Evolutionary conservation across 805 yeast genomes (phyloP), one percentile per base, ranked within the genome.

Genomic region (Spathaspora arborariae): DNA sequence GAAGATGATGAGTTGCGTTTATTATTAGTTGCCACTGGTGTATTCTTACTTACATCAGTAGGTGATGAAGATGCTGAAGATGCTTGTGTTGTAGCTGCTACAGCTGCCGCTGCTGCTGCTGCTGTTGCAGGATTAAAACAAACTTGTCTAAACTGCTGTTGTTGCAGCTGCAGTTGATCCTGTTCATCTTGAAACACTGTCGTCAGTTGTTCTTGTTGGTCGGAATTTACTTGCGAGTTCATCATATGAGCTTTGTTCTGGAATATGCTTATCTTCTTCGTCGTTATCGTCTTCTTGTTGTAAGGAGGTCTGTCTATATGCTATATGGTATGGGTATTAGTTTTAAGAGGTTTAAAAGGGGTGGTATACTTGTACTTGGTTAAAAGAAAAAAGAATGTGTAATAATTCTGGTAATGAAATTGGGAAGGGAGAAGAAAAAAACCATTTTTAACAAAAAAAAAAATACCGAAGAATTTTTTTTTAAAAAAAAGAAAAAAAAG

Each of bases 1-100:
- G 42, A 35, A n/a, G 55, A 46, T n/a, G 60, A 45, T 22, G 56
- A 51, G 56, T 57, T 52, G 35, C 58, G 39, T 41, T 52, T 54
- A 44, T 48, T 35, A 20, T 59, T 15, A 2, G 47, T 24, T 4
- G 47, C 8, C 2, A 27, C 18, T 7, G 35, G 21, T 13, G 26
- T 16, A 16, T 18, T 22, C 20, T 16, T 40, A 11, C 24, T 20
- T 7, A 41, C 35, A 11, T n/a, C 26, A 11, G 38, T 15, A 19
- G 41, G 33, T 4, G 33, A 38, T 13, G 39, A 20, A 2, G 27
- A 15, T 15, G 20, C 21, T 24, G 44, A 30, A 20, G 41, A 11
- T n/a, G 11, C 20, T 3, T 30, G 3, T 21, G 42, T 38, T 36
- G 45, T 5, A 13, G 39, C 8, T 9, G 26, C 16, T 45, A 21